Evolutionary conservation across 257 asterid species (phyloP), one percentile per base, ranked within the genome.

Genomic region (Solanum boliviense): DNA sequence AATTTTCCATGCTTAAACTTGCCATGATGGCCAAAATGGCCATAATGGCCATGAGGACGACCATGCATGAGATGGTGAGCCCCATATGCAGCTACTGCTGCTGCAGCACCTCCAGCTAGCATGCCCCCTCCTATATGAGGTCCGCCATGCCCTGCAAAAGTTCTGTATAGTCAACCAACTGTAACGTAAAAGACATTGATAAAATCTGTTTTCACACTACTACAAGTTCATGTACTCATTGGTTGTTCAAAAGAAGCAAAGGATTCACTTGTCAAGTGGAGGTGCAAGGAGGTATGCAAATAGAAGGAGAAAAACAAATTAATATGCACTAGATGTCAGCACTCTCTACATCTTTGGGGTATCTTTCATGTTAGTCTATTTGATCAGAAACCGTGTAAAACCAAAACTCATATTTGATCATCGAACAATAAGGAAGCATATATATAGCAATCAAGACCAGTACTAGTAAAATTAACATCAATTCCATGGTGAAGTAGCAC

Each of bases 21-120:
- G 5, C 99, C 99, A 12, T 95, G 99, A 91, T 93, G 94, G 5
- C 98, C 98, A 39, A 92, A 91, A 88, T 68, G 94, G 86, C 89
- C 94, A 31, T 72, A 89, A 65, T 92, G 95, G 62, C 85, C 87
- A 34, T 44, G 87, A 32, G 89, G 89, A 18, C 91, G 92, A n/a
- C 98, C 94, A 39, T 95, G 98, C 11, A 92, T 29, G 83, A 95
- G 84, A 86, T 94, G 98, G 91, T 95, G 98, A 32, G 95, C 97
- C 68, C 98, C 99, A 60, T 94, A 95, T 25, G 94, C 96, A 48
- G 95, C 98, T 1, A 96, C 98, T 5, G 98, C 98, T 2, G 96
- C 98, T 1, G 98, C 98, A 2, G 97, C 98, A 65, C 98, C 98
- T 67, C 98, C 99, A 27, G 98, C 98, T 89, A 97, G 73, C 86